Percentiles rank a stretch among this genome's conserved stretches.
These are phyloP conservation scores for Aquilaria sinensis DNA, from an alignment of 345 rosid genomes.

Conservation along the genomic window DNA sequence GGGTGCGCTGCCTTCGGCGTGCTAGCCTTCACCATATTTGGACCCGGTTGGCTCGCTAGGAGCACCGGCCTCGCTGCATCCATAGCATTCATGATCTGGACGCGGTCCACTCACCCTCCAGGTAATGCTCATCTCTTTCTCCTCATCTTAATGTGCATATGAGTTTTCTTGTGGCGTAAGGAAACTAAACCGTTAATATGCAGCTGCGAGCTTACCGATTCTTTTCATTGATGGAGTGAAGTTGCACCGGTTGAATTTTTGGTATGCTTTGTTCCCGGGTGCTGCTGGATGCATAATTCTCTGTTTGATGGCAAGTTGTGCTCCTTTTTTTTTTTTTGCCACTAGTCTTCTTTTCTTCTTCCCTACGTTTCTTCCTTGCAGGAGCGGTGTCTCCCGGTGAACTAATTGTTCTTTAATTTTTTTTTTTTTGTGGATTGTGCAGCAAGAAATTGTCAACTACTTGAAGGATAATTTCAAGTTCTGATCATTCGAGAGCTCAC, in stretches of 20 bases:
- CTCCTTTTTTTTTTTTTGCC: background rate
- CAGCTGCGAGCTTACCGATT: constrained; percentile 93
- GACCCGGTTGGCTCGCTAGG: constrained; percentile 87
- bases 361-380: background rate
- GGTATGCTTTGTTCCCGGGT: constrained; percentile 89
- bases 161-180: background rate
- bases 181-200: background rate
- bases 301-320: constrained; percentile 55
- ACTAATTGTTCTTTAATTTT: background rate
- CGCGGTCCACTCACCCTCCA: constrained; percentile 78
- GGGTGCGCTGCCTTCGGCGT: constrained; percentile 95
- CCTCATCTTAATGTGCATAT: background rate
- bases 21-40: constrained; percentile 56
- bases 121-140: constrained; percentile 30
- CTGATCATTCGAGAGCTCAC: constrained; percentile 17
- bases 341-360: background rate
- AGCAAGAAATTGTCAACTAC: constrained; percentile 78
- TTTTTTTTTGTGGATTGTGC: constrained; percentile 26
- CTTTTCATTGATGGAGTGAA: constrained; percentile 82
- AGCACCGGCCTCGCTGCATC: constrained; percentile 74
- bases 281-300: constrained; percentile 80
- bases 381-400: too few species aligned
- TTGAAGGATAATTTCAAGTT: constrained; percentile 71
- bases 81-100: constrained; percentile 71
- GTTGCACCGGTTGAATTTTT: constrained; percentile 58